Evolutionary conservation across 2,329 filamentous ascomycete genomes (phyloP).

Genomic region (Geosmithia morbida): DNA sequence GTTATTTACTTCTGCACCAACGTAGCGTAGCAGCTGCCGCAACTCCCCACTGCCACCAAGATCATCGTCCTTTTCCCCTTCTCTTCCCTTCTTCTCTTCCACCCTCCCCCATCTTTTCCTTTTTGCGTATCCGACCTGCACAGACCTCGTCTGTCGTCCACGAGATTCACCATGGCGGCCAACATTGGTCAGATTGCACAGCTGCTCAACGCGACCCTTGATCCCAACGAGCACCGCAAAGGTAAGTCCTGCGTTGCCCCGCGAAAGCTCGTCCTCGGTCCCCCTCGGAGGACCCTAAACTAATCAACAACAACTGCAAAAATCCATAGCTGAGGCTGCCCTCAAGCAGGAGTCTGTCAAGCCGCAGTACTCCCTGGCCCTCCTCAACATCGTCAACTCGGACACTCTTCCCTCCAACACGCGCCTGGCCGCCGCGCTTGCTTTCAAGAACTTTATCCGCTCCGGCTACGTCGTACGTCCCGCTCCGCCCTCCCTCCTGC

Average conservation of each 20-base stretch:
- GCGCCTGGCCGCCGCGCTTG: conserved; percentile 74
- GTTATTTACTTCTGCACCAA: neutral
- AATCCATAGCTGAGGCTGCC: conserved; percentile 57
- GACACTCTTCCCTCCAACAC: conserved; percentile 60
- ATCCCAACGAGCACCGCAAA: conserved; percentile 78
- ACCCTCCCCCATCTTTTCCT: conserved; percentile 5
- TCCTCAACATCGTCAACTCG: conserved; percentile 82
- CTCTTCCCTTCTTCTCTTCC: neutral
- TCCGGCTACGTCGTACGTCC: conserved; percentile 71
- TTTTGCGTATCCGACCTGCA: conserved; percentile 5
- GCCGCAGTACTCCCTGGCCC: conserved; percentile 72
- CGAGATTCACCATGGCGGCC: conserved; percentile 34
- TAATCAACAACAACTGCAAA: conserved; percentile 1
- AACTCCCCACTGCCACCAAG: neutral
- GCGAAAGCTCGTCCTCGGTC: conserved; percentile 8
- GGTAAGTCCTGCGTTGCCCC: conserved; percentile 37
- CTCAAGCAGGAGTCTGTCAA: conserved; percentile 69
- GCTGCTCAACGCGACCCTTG: conserved; percentile 81
- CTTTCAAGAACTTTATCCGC: conserved; percentile 98
- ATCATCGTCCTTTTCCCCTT: neutral
- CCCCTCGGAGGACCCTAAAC: neutral
- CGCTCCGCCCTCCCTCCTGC: neutral
- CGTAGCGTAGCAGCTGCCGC: neutral
- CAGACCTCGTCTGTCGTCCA: conserved; percentile 1
- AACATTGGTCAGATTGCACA: conserved; percentile 53